Evolutionary conservation across 2,329 filamentous ascomycete species (phyloP), one percentile per base, ranked within the genome.

Genomic region (Alternaria atra): DNA sequence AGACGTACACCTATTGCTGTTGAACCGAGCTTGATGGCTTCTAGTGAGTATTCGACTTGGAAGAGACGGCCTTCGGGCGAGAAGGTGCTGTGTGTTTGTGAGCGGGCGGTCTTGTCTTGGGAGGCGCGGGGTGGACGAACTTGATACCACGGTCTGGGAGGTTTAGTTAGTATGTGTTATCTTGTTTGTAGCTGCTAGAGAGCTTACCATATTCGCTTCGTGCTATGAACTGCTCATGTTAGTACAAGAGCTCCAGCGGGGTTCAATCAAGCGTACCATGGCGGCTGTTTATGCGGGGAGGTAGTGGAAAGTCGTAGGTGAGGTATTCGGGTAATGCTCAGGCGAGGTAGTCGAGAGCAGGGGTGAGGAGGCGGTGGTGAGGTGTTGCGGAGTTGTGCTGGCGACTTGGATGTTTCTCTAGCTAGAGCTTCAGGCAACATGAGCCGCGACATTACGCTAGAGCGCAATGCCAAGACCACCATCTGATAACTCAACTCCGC

Each of bases 21-120:
- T 75, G 92, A 97, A 72, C 95, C 95, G 71, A 98, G 92, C 86
- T 99, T 99, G 89, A 99, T 99, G 82, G 95, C 95, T 86, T 99
- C 95, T 81, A 99, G 91, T 62, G 95, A 98, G 89, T 99, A 99
- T 91, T 99, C 95, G 85, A 99, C 95, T 86, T 99, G 95, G 88
- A 99, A 99, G 81, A 99, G 92, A 83, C 95, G 95, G 77, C 95
- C 95, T 88, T 99, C 95, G 64, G 95, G 95, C 74, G 95, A 99
- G 89, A 99, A 99, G 87, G 95, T 99, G 88, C 92, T 96, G 79
- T 54, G 50, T 13, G 51, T 54, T 50, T 64, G 71, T 77, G 64
- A 77, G 71, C 68, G 63, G 62, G 59, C 13, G 56, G 27, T 25
- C 42, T 50, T 30, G 44, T 20, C 32, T 37, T 44, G 60, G 29